Percentiles rank a stretch among this genome's conserved stretches.
phyloP scores from a whole-genome alignment of 208 protist species.

The Leishmania martiniquensis region DNA sequence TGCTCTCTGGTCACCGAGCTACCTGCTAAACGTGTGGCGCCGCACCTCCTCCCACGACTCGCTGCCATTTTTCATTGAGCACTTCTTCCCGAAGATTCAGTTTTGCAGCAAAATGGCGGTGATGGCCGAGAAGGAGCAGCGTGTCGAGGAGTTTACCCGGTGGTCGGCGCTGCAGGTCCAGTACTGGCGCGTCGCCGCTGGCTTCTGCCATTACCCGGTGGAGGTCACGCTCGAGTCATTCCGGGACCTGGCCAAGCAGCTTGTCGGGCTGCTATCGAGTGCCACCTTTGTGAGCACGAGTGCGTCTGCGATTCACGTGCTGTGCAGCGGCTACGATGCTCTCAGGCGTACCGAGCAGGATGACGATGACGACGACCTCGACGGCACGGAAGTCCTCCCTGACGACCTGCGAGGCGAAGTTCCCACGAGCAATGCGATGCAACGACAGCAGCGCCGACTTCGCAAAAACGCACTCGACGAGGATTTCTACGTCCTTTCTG shows the following conservation, averaged over 20 bases:
- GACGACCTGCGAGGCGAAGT: conserved; percentile 31
- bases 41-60: conserved; percentile 83
- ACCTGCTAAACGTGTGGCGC: conserved; percentile 76
- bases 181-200: conserved; percentile 77
- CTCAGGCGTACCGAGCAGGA: conserved; percentile 47
- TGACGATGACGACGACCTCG: conserved; percentile 44
- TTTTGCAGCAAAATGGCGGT: conserved; percentile 52
- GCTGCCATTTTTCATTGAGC: conserved; percentile 70
- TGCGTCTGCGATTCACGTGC: conserved; percentile 77
- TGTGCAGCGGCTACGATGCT: conserved; percentile 73
- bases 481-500: conserved; percentile 65
- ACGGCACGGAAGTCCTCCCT: conserved; percentile 24
- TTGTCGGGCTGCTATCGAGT: conserved; percentile 68
- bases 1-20: conserved; percentile 72
- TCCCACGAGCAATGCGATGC: background rate
- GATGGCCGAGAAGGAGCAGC: conserved; percentile 57
- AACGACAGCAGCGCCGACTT: conserved; percentile 4
- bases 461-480: conserved; percentile 75
- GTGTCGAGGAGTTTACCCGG: conserved; percentile 50
- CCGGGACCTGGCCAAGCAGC: conserved; percentile 79
- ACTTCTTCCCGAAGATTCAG: conserved; percentile 86
- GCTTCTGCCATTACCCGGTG: conserved; percentile 84
- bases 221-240: conserved; percentile 74
- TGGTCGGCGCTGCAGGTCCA: conserved; percentile 78
- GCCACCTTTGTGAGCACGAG: conserved; percentile 69